Evolutionary conservation across 2,329 filamentous ascomycete genomes (phyloP), one percentile per base, ranked within the genome.

Genomic region (Phaeosphaeria sp.): DNA sequence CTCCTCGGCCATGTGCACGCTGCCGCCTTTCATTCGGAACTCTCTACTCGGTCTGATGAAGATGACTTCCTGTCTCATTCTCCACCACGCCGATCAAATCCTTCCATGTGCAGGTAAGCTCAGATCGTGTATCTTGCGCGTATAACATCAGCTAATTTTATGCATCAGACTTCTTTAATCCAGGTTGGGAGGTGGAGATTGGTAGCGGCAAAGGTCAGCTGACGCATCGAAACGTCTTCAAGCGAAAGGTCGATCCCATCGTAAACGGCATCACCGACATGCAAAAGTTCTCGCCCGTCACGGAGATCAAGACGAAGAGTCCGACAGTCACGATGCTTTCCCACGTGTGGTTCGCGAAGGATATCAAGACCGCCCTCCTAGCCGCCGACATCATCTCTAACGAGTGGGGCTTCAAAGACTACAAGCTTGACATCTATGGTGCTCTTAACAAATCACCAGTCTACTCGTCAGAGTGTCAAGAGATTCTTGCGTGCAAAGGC

Each of bases 251-350:
- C 44, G 86, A 88, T 61, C 86, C 87, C 1, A 85, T 89, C 36
- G 86, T 88, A 61, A 89, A 89, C 66, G 86, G 86, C 50, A 88
- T 89, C 61, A 83, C 83, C 49, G 84, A 89, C 67, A 88, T 87
- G 84, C 84, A 86, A 48, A 84, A 84, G 57, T 89, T 89, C 69
- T 75, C 83, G 33, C 86, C 87, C 0, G 83, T 88, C 20, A 82
- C 85, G 47, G 81, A 86, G 53, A 86, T 88, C 64, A 83, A 83
- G 51, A 84, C 86, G 0, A 79, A 83, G 56, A 80, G 79, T 21
- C 87, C 87, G 2, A 89, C 87, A 0, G 86, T 88, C 2, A 86
- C 86, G 24, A 89, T 89, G 87, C 72, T 89, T 49, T 89, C 86
- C 21, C 86, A 89, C 60, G 80, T 86, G 3, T 84, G 84, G 73